These are phyloP conservation scores for Calonectria naviculata DNA, from an alignment of 2,329 filamentous ascomycete species.

Conservation along the genomic window DNA sequence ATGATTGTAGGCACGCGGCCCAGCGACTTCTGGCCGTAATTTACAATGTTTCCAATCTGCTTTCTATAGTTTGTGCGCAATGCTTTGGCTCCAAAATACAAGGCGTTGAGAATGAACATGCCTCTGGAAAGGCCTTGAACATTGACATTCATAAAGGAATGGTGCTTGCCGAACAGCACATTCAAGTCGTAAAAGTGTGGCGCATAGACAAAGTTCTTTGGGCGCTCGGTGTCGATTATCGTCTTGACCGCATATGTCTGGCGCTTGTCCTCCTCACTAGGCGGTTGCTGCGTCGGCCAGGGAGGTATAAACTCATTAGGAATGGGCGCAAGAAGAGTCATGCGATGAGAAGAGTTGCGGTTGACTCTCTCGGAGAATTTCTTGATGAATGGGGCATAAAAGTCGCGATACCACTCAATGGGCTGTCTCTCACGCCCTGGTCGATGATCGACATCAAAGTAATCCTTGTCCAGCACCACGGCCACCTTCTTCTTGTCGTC, in stretches of 20 bases:
- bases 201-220: slow-evolving; percentile 51
- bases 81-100: slow-evolving; percentile 52
- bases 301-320: slow-evolving; percentile 55
- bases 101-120: slow-evolving; percentile 51
- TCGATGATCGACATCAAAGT: slow-evolving; percentile 52
- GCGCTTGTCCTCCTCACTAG: slow-evolving; percentile 5
- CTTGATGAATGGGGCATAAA: slow-evolving; percentile 52
- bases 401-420: slow-evolving; percentile 56
- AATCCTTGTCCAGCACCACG: slow-evolving; percentile 42
- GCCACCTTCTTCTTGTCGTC: slow-evolving; percentile 43
- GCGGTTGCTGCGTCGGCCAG: slow-evolving; percentile 40
- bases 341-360: slow-evolving; percentile 40
- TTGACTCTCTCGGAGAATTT: slow-evolving; percentile 49
- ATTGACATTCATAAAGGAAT: slow-evolving; percentile 51
- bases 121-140: slow-evolving; percentile 54
- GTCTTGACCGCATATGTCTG: slow-evolving; percentile 43
- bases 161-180: slow-evolving; percentile 50
- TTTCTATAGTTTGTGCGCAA: slow-evolving; percentile 51
- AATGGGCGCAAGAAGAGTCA: slow-evolving; percentile 54
- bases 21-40: slow-evolving; percentile 45
- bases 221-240: slow-evolving; percentile 40
- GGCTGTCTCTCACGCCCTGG: slow-evolving; percentile 46
- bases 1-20: slow-evolving; percentile 50
- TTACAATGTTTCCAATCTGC: slow-evolving; percentile 50
- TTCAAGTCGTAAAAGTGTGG: slow-evolving; percentile 57